Evolutionary conservation across 495 filamentous ascomycete genomes (phyloP), one percentile per base, ranked within the genome.

Genomic region (Penicillium chermesinum): DNA sequence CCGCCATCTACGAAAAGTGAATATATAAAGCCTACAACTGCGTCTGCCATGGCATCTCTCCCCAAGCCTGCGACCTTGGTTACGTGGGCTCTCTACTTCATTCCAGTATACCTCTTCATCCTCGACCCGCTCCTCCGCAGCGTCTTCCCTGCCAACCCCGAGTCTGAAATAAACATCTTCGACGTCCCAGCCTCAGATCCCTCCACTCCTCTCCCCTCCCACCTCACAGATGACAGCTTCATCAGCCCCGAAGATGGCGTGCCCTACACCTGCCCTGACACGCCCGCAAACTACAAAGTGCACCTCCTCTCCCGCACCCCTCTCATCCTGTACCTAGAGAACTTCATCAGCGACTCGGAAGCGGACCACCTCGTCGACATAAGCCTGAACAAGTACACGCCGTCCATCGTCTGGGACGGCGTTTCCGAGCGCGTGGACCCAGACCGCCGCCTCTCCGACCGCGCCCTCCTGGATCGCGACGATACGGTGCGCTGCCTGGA

Each of bases 401-500:
- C 72, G 37, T 80, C 80, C 7, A 79, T 78, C 35, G 64, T 84
- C 43, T 77, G 71, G 61, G 71, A 76, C 52, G 70, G 70, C 44
- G 57, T 59, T 16, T 58, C 59, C 18, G 71, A 74, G 50, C 63
- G 56, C 4, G 51, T 75, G 35, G 72, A 82, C 52, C 65, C 71
- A 8, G 51, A 61, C 0, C 64, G 76, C 32, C 78, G 81, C 10
- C 67, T 74, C 50, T 83, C 80, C 19, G 74, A 81, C 55, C 78
- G 79, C 47, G 78, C 81, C 13, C 67, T 79, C 10, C 69, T 84
- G 35, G 66, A 72, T 18, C 78, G 79, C 60, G 78, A 85, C 62
- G 57, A 68, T 33, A 69, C 77, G 1, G 81, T 87, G 3, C 76
- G 79, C 25, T 88, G 86, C 66, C 79, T 88, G 48, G 82, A 86